phyloP scores from a whole-genome alignment of 2,329 filamentous ascomycete genomes.

The Kalaharituber pfeilii region DNA sequence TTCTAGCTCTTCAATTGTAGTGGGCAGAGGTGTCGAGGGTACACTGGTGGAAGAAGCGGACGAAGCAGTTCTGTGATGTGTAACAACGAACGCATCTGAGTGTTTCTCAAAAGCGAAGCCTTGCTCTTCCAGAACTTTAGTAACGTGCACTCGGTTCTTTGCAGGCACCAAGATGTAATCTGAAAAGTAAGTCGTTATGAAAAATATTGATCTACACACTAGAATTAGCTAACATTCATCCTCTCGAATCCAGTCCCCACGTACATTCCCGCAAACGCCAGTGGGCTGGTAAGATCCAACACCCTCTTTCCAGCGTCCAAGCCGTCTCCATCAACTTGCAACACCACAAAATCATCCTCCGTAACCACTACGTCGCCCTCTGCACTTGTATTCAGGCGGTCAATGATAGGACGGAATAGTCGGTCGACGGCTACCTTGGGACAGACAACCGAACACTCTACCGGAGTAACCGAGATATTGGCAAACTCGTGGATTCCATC shows the following conservation, averaged over 20 bases:
- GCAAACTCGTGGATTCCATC: slow-evolving; percentile 45
- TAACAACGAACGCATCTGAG: slow-evolving; percentile 50
- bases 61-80: slow-evolving; percentile 25
- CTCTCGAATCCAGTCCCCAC: slow-evolving; percentile 24
- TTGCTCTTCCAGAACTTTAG: slow-evolving; percentile 55
- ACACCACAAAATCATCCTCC: slow-evolving; percentile 66
- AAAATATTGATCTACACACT: slow-evolving; percentile 65
- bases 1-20: slow-evolving; percentile 63
- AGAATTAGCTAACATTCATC: neutral
- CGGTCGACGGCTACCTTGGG: slow-evolving; percentile 54
- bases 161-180: slow-evolving; percentile 87
- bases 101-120: slow-evolving; percentile 69
- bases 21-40: slow-evolving; percentile 53
- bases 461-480: slow-evolving; percentile 80
- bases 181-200: slow-evolving; percentile 95
- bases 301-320: slow-evolving; percentile 84
- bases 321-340: slow-evolving; percentile 77
- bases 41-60: slow-evolving; percentile 31
- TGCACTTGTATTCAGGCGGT: slow-evolving; percentile 37
- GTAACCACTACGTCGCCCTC: slow-evolving; percentile 51
- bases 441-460: slow-evolving; percentile 86
- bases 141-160: slow-evolving; percentile 55
- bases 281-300: slow-evolving; percentile 73
- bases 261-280: slow-evolving; percentile 76
- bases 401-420: slow-evolving; percentile 57